phyloP scores from a whole-genome alignment of 768 basidiomycete genomes.

The Mycena olivaceomarginata region DNA sequence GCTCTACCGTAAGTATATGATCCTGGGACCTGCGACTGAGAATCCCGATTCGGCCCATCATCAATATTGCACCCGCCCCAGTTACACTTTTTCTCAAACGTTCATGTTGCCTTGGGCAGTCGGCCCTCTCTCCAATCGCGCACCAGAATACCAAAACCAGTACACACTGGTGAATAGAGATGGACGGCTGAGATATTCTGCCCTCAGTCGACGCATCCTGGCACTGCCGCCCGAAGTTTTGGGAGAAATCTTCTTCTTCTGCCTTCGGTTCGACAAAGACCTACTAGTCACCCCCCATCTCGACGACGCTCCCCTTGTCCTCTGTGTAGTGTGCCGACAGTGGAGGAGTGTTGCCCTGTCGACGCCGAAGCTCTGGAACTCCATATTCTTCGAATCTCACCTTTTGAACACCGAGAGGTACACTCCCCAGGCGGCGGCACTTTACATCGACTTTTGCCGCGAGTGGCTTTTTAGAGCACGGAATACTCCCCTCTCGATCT shows the following conservation, averaged over 20 bases:
- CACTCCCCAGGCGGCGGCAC: too few relatives aligned
- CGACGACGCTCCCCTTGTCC: neutral
- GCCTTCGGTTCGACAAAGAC: neutral
- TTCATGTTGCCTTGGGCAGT: neutral
- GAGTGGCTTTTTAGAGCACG: too few relatives aligned
- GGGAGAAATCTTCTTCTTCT: constrained; percentile 10
- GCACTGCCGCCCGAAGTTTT: neutral
- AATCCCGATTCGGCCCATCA: too few relatives aligned
- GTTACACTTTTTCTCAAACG: neutral
- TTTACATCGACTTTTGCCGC: too few relatives aligned
- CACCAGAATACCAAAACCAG: constrained; percentile 11
- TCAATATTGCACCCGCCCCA: neutral
- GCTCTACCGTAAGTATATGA: too few relatives aligned
- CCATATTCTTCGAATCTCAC: neutral
- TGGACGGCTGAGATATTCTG: neutral
- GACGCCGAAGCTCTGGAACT: neutral
- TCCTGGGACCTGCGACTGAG: too few relatives aligned
- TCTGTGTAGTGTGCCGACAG: neutral
- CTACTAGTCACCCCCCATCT: constrained; percentile 16
- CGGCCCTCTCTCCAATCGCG: constrained; percentile 3
- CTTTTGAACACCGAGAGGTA: too few relatives aligned
- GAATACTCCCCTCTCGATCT: too few relatives aligned
- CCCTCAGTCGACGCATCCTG: constrained; percentile 6
- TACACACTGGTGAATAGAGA: neutral
- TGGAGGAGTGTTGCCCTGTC: neutral